Evolutionary conservation across 1,284 basidiomycete genomes (phyloP), one percentile per base, ranked within the genome.

Genomic region (Sporisorium exsertum): DNA sequence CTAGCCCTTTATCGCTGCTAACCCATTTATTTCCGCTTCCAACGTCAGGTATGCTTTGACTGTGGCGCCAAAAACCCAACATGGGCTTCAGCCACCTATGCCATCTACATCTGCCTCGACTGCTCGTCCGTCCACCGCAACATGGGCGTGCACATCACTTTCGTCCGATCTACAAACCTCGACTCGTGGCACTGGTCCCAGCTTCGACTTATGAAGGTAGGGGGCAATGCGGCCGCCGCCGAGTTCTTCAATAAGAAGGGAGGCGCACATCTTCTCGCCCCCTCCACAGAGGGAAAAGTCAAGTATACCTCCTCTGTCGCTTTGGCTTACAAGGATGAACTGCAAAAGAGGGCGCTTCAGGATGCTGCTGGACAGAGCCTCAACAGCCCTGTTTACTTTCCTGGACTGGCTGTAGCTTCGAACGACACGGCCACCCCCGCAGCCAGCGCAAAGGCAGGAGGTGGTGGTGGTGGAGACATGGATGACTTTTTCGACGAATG

Each of bases 111-210:
- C 84, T 99, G 96, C 85, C 88, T 99, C 50, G 95, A 99, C 81
- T 99, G 96, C 88, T 98, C 95, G 6, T 93, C 92, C 74, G 89
- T 94, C 16, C 96, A 99, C 87, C 90, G 96, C 64, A 98, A 97
- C 86, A 92, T 98, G 90, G 96, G 96, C 79, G 97, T 99, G 20
- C 96, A 99, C 86, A 95, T 99, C 86, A 94, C 91, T 76, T 99
- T 99, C 85, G 96, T 99, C 50, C 89, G 95, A 77, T 98, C 96
- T 15, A 98, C 95, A 72, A 98, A 96, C 87, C 91, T 99, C 61
- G 96, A 99, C 87, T 91, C 91, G 64, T 99, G 96, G 96, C 92
- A 94, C 77, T 89, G 95, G 78, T 88, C 88, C 64, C 96, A 99
- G 87, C 89, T 99, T 33, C 92, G 96, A 27, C 93, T 91, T 6